phyloP scores from a whole-genome alignment of 2,329 filamentous ascomycete genomes.

The Fusarium sarcochroum region DNA sequence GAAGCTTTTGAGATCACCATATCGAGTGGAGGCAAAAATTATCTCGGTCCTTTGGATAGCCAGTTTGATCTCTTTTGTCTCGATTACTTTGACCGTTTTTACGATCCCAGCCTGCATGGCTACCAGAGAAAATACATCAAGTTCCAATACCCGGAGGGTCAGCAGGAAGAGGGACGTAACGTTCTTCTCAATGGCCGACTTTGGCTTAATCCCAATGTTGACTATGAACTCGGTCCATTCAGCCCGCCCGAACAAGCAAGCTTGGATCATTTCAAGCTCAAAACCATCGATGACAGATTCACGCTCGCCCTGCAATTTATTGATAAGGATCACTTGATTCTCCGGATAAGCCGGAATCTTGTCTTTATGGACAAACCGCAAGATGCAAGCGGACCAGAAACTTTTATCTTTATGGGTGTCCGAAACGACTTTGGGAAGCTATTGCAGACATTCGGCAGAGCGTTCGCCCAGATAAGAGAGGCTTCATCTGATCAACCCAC shows the following conservation, averaged over 20 bases:
- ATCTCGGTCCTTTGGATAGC: not conserved
- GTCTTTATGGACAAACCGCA: constrained; percentile 3
- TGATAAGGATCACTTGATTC: not conserved
- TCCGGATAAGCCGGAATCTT: constrained; percentile 1
- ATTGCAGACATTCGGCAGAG: not conserved
- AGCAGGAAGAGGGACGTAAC: not conserved
- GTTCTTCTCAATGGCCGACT: not conserved
- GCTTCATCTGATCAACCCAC: too few species aligned
- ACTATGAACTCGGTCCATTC: not conserved
- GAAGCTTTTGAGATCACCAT: not conserved
- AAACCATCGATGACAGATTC: not conserved
- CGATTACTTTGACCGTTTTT: constrained; percentile 11
- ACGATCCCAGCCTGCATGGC: not conserved
- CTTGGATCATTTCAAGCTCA: not conserved
- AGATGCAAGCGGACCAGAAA: not conserved
- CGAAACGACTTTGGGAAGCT: constrained; percentile 7
- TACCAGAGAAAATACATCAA: not conserved
- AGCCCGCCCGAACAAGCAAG: not conserved
- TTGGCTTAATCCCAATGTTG: not conserved
- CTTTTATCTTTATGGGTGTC: constrained; percentile 11
- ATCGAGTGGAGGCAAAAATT: too few species aligned
- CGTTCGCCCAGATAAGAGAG: not conserved
- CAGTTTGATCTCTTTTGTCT: constrained; percentile 15
- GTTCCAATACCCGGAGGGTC: not conserved
- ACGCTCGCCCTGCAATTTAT: not conserved